A percentile compares a stretch with the other conserved stretches of the same genome.
Evolutionary conservation across 208 protist genomes (phyloP).

Genomic region (Trichomonas tenax): DNA sequence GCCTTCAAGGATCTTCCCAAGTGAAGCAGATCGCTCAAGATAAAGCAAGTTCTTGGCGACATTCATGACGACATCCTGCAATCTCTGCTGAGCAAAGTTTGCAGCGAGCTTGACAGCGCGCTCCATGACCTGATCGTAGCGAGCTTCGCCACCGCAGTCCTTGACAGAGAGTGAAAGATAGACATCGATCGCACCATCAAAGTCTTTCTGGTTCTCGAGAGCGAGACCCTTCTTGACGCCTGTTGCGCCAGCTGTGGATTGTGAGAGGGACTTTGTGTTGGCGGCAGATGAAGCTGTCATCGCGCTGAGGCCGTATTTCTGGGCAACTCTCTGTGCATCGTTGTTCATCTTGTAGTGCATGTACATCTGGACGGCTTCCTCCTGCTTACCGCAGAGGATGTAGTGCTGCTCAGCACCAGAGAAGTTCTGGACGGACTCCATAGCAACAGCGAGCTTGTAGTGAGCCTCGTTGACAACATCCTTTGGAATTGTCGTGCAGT

Average conservation of each 20-base stretch:
- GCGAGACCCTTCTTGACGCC: neutral
- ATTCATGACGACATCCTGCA: neutral
- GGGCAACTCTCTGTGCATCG: neutral
- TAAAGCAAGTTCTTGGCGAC: neutral
- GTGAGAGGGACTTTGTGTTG: neutral
- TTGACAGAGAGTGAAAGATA: neutral
- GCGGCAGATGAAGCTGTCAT: neutral
- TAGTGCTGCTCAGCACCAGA: neutral
- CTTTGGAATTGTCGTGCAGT: neutral
- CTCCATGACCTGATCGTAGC: neutral
- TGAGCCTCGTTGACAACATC: neutral
- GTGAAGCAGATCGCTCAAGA: neutral
- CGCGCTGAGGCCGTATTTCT: neutral
- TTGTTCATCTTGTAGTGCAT: neutral
- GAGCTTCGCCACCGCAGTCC: neutral
- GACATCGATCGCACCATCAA: neutral
- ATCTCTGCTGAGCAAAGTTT: neutral
- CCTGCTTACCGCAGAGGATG: neutral
- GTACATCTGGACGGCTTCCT: neutral
- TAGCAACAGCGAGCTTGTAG: neutral
- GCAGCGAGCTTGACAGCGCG: neutral
- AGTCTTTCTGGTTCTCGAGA: neutral
- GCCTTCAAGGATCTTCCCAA: neutral
- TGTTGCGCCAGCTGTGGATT: neutral
- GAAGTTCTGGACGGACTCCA: neutral